Conservation (phyloP, 2,329 filamentous ascomycete species). For the Ceratocystis huliohia region DNA sequence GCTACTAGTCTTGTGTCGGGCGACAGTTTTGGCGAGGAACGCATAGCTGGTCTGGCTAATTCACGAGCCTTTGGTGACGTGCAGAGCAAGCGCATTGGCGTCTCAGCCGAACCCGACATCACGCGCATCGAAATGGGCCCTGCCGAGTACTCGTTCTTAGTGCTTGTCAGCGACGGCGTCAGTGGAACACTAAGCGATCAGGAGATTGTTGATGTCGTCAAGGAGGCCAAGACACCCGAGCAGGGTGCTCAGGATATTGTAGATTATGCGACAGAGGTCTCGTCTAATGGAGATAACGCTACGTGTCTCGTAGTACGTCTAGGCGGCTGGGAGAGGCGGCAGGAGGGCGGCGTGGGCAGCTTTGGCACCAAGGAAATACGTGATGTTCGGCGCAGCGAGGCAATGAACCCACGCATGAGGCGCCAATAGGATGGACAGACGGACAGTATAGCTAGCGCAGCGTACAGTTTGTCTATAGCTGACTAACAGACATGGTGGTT, state of each 20-base stretch:
- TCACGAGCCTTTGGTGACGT: conserved; percentile 91
- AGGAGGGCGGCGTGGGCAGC: conserved; percentile 77
- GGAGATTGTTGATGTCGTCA: conserved; percentile 90
- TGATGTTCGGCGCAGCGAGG: conserved; percentile 69
- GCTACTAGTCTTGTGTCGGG: conserved; percentile 66
- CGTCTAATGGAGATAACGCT: conserved; percentile 52
- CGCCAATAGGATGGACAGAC: conserved; percentile 33
- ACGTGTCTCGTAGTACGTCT: conserved; percentile 55
- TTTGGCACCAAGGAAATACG: conserved; percentile 85
- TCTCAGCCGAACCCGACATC: conserved; percentile 87
- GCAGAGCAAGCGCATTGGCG: conserved; percentile 77
- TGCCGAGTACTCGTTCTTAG: conserved; percentile 78
- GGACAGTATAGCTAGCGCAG: neutral
- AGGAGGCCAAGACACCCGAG: conserved; percentile 84
- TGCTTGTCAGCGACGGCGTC: conserved; percentile 79
- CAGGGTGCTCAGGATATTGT: conserved; percentile 69
- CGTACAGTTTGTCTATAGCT: neutral
- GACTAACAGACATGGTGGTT: neutral
- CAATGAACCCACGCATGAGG: conserved; percentile 64
- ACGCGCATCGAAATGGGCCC: conserved; percentile 64
- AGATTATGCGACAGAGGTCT: conserved; percentile 78
- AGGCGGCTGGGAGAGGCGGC: conserved; percentile 57
- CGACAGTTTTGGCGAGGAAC: conserved; percentile 94
- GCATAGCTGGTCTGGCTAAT: conserved; percentile 86
- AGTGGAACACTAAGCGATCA: conserved; percentile 78